Evolutionary conservation across 148 eudicot species (phyloP), one percentile per base, ranked within the genome.

Genomic region (Silene latifolia): DNA sequence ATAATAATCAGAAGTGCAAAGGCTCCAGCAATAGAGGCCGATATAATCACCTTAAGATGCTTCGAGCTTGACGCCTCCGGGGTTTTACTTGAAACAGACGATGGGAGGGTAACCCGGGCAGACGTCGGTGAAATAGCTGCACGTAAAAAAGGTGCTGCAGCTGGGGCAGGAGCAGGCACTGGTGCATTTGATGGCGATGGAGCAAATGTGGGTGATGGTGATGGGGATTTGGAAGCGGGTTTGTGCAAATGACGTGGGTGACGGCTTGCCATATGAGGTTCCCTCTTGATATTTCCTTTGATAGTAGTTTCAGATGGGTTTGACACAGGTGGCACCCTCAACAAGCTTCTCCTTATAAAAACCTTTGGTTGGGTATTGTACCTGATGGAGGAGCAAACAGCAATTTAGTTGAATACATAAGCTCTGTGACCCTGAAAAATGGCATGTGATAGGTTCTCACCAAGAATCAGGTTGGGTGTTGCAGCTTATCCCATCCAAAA

Each of bases 1-100:
- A 80, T 54, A 67, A 87, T n/a, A 58, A 85, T 67, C 13, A 87
- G 32, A 32, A 88, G 71, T 17, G 72, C 24, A 29, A 82, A 84
- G 71, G 80, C 88, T 14, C 90, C 89, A 69, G 78, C 68, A 57
- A 79, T 69, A 59, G 78, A 66, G 39, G 82, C 79, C 89, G 78
- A 69, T 12, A 82, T 72, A 47, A 86, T 14, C 74, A 65, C 68
- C 35, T 39, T 73, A 62, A 64, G 81, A 74, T 76, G 74, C 57
- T 78, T 83, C 53, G 79, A 63, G 15, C 64, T 80, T 71, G 76
- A 24, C 53, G 56, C 63, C 44, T 57, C 72, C 61, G 64, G 29
- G 56, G 69, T 74, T 29, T 74, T 79, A 76, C 74, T 75, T 48
- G 83, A 72, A 67, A 72, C 67, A 74, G 84, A 76, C 21, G 85